phyloP scores from a whole-genome alignment of 108 stramenopile species.

The Seminavis robusta region DNA sequence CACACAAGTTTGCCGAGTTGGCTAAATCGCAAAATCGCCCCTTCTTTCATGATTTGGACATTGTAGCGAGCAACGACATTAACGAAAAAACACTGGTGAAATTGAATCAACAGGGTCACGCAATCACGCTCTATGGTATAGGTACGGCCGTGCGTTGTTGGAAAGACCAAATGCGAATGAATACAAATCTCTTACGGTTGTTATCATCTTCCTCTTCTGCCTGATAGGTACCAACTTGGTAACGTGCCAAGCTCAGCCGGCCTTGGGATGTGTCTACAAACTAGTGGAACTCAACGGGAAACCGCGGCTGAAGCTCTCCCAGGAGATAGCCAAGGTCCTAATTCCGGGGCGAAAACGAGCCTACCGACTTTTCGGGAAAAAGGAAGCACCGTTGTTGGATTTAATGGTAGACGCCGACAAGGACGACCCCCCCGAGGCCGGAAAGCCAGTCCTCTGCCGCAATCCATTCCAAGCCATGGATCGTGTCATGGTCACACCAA shows the following conservation, averaged over 20 bases:
- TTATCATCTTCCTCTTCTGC: neutral
- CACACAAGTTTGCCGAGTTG: conserved; percentile 47
- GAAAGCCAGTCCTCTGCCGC: conserved; percentile 72
- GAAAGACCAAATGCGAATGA: neutral
- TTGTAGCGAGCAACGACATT: conserved; percentile 97
- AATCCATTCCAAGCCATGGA: conserved; percentile 90
- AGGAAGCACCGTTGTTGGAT: conserved; percentile 82
- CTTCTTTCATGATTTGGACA: conserved; percentile 70
- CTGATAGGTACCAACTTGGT: conserved; percentile 93
- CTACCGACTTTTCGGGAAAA: conserved; percentile 86
- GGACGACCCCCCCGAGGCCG: conserved; percentile 52
- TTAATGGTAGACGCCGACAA: conserved; percentile 65
- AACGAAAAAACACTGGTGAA: conserved; percentile 87
- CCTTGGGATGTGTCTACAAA: conserved; percentile 98
- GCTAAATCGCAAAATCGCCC: conserved; percentile 30
- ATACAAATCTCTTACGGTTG: neutral
- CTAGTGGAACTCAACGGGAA: conserved; percentile 81
- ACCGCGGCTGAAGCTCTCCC: conserved; percentile 92
- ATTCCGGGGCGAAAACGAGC: conserved; percentile 81
- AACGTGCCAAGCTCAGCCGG: conserved; percentile 98
- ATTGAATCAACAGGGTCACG: conserved; percentile 80
- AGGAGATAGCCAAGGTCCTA: conserved; percentile 86
- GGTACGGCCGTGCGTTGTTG: conserved; percentile 61
- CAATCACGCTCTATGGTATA: conserved; percentile 96
- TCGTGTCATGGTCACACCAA: conserved; percentile 79